Evolutionary conservation across 306 rosid species (phyloP).

Genomic region (Acacia melanoxylon): DNA sequence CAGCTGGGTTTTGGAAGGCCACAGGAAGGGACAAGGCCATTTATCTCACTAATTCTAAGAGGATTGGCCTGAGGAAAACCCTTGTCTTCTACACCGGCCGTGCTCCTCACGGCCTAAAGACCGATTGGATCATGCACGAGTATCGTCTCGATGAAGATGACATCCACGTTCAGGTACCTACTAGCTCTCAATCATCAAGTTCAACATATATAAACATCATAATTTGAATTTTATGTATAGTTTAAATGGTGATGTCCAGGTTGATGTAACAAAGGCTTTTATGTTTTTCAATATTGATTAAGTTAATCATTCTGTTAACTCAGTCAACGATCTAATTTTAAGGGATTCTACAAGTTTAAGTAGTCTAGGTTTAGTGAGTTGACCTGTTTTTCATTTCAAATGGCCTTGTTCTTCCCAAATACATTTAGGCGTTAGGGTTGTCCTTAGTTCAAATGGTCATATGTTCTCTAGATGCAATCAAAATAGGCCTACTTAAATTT

Average conservation of each 20-base stretch:
- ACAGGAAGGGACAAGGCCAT: slow-evolving; percentile 96
- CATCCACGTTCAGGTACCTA: slow-evolving; percentile 57
- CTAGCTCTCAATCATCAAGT: too few species aligned
- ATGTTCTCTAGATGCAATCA: too few species aligned
- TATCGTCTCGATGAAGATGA: slow-evolving; percentile 86
- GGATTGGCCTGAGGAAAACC: slow-evolving; percentile 98
- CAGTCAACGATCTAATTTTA: neutral
- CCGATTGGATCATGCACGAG: slow-evolving; percentile 99
- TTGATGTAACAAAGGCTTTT: too few species aligned
- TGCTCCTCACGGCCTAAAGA: slow-evolving; percentile 96
- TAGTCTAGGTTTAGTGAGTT: neutral
- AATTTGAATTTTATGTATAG: too few species aligned
- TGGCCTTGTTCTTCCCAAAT: neutral
- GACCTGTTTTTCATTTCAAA: neutral
- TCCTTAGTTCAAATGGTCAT: neutral
- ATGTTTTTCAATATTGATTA: neutral
- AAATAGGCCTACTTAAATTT: neutral
- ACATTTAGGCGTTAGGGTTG: neutral
- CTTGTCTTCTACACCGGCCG: slow-evolving; percentile 96
- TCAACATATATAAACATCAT: too few species aligned
- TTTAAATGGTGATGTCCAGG: too few species aligned
- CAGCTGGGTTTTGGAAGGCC: slow-evolving; percentile 99
- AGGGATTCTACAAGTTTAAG: neutral
- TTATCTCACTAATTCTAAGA: slow-evolving; percentile 62
- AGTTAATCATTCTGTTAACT: neutral